A percentile compares a stretch with the other conserved stretches of the same genome.
Evolutionary conservation across 768 basidiomycete genomes (phyloP).

Genomic region (Coprinellus aureogranulatus): DNA sequence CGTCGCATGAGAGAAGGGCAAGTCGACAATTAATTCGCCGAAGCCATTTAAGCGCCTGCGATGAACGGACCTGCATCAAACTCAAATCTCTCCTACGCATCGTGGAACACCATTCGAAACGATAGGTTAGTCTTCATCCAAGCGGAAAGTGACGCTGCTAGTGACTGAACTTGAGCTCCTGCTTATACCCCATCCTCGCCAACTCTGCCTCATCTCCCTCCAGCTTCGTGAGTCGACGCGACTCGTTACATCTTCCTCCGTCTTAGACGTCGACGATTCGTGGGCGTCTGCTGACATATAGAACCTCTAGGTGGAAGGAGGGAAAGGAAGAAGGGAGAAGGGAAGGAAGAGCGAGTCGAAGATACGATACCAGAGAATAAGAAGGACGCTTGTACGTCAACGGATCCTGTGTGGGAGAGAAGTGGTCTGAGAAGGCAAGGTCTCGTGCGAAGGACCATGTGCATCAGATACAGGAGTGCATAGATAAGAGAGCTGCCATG

Average conservation of each 20-base stretch:
- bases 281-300: neutral
- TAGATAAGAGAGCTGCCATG: too few species aligned
- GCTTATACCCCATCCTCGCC: slow-evolving; percentile 70
- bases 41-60: neutral
- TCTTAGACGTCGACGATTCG: neutral
- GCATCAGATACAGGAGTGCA: neutral
- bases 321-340: neutral
- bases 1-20: neutral
- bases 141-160: neutral
- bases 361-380: neutral
- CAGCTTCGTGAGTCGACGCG: neutral
- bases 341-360: neutral
- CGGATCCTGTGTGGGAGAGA: neutral
- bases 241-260: neutral
- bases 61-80: slow-evolving; percentile 51
- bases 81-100: slow-evolving; percentile 55
- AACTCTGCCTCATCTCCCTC: slow-evolving; percentile 57
- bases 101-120: too few species aligned
- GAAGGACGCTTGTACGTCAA: neutral
- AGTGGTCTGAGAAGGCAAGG: neutral
- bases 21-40: too few species aligned
- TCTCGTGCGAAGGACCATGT: neutral
- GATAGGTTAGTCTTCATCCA: too few species aligned
- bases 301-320: neutral
- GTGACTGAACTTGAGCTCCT: slow-evolving; percentile 55